Base-by-base conservation (phyloP, 106 monocot genomes). In the Chionographis japonica region DNA sequence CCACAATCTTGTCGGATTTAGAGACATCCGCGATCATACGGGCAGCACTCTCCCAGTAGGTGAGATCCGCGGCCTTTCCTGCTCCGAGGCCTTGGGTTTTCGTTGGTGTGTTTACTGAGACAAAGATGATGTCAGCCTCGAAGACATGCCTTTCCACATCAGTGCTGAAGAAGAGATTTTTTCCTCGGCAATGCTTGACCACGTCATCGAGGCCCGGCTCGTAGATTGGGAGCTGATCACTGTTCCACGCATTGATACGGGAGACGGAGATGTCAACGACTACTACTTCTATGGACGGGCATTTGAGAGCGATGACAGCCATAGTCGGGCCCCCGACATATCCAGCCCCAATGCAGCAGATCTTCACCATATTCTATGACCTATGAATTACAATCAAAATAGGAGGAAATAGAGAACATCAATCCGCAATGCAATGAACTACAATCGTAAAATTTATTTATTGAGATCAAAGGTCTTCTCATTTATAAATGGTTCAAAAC, bases 41-140 rank as follows among this genome's bases (percentile, higher is more conserved):
- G 42, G 81, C 81, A 19, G 81, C 81, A 50, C 76, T 76, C 61
- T 81, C 81, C 81, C 81, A 81, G 75, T 76, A 81, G 50, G 81
- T 81, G 18, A 81, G 81, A 50, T 81, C 81, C 9, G 81, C 81
- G 14, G 81, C 81, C 75, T 81, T 81, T 50, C 81, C 81, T 38
- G 81, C 81, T 42, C 81, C 81, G 39, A 81, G 81, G 8, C 81
- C 81, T 37, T 72, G 66, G 14, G 81, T 71, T 42, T 81, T 81
- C 37, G 81, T 81, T 2, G 76, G 81, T 13, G 81, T 81, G 71
- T 81, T 81, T 17, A 81, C 81, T 2, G 81, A 81, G 52, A 81
- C 76, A 40, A 81, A 81, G 17, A 81, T 81, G 76, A 81, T 81
- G 52, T 81, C 76, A 11, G 76, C 75, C 61, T 76, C 76, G 14